phyloP scores from a whole-genome alignment of 2,329 filamentous ascomycete genomes.

The Plenodomus tracheiphilus region DNA sequence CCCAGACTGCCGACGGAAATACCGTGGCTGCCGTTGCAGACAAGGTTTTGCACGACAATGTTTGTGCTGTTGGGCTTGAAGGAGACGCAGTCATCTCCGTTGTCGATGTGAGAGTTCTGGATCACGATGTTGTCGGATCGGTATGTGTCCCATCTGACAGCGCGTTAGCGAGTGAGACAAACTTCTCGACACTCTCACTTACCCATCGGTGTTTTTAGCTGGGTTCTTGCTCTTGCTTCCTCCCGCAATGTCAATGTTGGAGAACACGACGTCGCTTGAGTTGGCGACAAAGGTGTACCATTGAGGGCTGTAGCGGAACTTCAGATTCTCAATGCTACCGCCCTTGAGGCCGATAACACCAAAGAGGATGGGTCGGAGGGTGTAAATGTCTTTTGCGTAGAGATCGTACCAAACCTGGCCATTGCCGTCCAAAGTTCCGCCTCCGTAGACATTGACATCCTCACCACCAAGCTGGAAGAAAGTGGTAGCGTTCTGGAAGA shows the following conservation, averaged over 20 bases:
- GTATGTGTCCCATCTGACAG: conserved; percentile 60
- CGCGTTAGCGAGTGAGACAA: conserved; percentile 2
- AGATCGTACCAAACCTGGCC: conserved; percentile 68
- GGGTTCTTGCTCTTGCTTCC: conserved; percentile 55
- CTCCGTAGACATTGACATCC: conserved; percentile 70
- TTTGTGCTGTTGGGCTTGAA: conserved; percentile 76
- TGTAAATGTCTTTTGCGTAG: conserved; percentile 60
- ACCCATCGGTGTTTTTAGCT: conserved; percentile 67
- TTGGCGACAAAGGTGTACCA: conserved; percentile 71
- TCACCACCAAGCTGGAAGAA: conserved; percentile 70
- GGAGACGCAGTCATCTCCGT: conserved; percentile 72
- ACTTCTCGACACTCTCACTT: conserved; percentile 15
- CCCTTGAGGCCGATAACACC: conserved; percentile 61
- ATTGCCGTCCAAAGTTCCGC: conserved; percentile 65
- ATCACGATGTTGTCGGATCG: conserved; percentile 65
- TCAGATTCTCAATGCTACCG: conserved; percentile 62
- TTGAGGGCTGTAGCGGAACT: conserved; percentile 62
- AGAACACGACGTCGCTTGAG: conserved; percentile 65
- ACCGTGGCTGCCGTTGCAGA: conserved; percentile 71
- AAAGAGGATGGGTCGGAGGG: conserved; percentile 62
- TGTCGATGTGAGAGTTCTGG: conserved; percentile 66
- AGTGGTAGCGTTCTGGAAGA: conserved; percentile 67
- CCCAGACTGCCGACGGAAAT: conserved; percentile 74
- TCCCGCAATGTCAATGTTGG: conserved; percentile 64
- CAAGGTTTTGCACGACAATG: conserved; percentile 67